Conservation (phyloP, 176 grass and related monocot species). For the Cenchrus purpureus region DNA sequence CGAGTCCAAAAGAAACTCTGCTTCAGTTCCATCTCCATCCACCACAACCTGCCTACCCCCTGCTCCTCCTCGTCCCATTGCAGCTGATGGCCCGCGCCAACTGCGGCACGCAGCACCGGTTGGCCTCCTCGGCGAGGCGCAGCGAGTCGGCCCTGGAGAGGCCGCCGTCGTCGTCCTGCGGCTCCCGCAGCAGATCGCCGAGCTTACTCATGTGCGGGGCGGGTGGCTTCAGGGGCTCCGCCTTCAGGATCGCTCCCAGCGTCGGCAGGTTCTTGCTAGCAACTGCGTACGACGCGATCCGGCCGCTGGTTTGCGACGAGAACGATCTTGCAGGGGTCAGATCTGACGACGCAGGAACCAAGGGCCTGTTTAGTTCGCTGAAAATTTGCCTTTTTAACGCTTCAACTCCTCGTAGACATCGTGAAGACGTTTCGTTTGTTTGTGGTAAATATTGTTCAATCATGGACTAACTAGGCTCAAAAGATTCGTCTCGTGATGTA, state of each 20-base stretch:
- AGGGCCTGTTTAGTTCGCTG: too few species aligned
- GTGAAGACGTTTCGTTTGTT: too few species aligned
- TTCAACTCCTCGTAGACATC: too few species aligned
- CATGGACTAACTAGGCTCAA: too few species aligned
- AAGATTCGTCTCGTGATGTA: too few species aligned
- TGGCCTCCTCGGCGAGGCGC: neutral
- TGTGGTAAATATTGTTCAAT: too few species aligned
- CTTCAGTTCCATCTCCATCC: neutral
- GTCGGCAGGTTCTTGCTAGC: conserved; percentile 28
- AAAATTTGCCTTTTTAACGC: too few species aligned
- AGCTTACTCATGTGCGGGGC: conserved; percentile 13
- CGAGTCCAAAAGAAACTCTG: neutral
- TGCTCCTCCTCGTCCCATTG: conserved; percentile 28
- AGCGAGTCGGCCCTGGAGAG: conserved; percentile 14
- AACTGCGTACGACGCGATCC: neutral
- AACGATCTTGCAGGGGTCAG: conserved; percentile 42
- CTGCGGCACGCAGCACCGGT: conserved; percentile 40
- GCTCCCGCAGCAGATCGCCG: conserved; percentile 40
- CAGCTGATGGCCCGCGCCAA: conserved; percentile 21
- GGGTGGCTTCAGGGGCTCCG: conserved; percentile 33
- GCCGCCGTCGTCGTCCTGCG: conserved; percentile 19
- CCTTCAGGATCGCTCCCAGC: conserved; percentile 35
- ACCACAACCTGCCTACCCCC: too few species aligned
- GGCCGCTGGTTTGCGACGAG: conserved; percentile 10
- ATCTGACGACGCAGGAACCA: conserved; percentile 28